Conservation (phyloP, 2,329 filamentous ascomycete genomes). For the Cladophialophora bantiana region DNA sequence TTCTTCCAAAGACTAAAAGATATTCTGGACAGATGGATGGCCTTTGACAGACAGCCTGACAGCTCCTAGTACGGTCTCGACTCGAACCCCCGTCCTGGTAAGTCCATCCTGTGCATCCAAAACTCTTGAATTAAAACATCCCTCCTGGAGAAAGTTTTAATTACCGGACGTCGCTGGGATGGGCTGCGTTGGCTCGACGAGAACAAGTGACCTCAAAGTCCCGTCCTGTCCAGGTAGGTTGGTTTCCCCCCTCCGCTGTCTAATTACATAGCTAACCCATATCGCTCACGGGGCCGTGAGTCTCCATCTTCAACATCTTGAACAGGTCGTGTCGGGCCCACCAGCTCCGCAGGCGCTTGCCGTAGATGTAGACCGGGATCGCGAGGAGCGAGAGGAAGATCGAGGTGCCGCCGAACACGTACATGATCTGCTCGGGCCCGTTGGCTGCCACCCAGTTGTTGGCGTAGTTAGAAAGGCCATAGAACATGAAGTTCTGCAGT, state of each 20-base stretch:
- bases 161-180: too few relatives aligned
- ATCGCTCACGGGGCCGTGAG: conserved; percentile 27
- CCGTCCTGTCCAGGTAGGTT: neutral
- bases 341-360: conserved; percentile 38
- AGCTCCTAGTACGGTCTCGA: too few relatives aligned
- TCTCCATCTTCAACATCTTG: conserved; percentile 36
- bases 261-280: conserved; percentile 24
- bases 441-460: conserved; percentile 42
- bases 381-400: conserved; percentile 40
- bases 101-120: too few relatives aligned
- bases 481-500: conserved; percentile 44
- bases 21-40: too few relatives aligned
- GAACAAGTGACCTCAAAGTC: neutral
- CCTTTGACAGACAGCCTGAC: too few relatives aligned
- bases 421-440: conserved; percentile 43
- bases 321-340: conserved; percentile 36
- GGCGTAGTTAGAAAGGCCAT: conserved; percentile 42
- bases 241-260: neutral
- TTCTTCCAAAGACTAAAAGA: too few relatives aligned
- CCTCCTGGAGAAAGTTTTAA: too few relatives aligned
- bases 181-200: too few relatives aligned
- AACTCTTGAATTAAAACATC: too few relatives aligned
- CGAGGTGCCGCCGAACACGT: conserved; percentile 43
- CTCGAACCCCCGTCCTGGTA: too few relatives aligned
- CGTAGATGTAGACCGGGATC: conserved; percentile 43